Evolutionary conservation across 2,329 filamentous ascomycete species (phyloP), one percentile per base, ranked within the genome.

Genomic region (Curvularia hawaiiensis): DNA sequence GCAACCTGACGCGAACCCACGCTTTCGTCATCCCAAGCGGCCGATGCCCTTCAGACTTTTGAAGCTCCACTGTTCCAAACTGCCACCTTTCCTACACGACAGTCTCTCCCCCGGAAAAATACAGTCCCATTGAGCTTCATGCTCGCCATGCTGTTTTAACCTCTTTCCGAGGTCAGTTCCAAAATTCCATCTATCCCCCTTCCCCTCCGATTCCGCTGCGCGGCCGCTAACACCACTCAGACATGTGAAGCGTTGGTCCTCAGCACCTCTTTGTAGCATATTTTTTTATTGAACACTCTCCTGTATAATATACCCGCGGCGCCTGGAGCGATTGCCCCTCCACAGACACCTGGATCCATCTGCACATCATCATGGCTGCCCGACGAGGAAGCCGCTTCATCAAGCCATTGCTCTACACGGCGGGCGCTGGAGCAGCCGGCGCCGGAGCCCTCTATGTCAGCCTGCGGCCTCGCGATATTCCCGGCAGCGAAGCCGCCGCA

Each of bases 401-500:
- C 65, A 83, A 81, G 72, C 83, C 83, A 48, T 74, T 87, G 59
- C 81, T 87, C 30, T 88, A 88, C 75, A 83, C 83, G 50, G 79
- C 84, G 40, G 83, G 80, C 51, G 85, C 83, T 22, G 79, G 81
- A 56, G 79, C 79, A 35, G 79, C 81, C 51, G 83, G 83, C 64
- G 83, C 82, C 52, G 82, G 82, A 54, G 79, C 82, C 44, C 80
- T 88, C 57, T 89, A 88, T 76, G 78, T 85, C 60, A 80, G 84
- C 63, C 90, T 90, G 76, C 85, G 88, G 38, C 89, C 89, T 12
- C 84, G 88, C 68, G 86, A 90, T 72, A 89, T 92, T 59, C 89
- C 89, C 46, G 89, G 89, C 50, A 84, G 83, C 63, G 87, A 90
- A 63, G 84, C 85, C 12, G 84, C 89, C 4, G 85, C 84, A 3